Conservation (phyloP, 2,329 filamentous ascomycete genomes). For the Lomentospora prolificans region DNA sequence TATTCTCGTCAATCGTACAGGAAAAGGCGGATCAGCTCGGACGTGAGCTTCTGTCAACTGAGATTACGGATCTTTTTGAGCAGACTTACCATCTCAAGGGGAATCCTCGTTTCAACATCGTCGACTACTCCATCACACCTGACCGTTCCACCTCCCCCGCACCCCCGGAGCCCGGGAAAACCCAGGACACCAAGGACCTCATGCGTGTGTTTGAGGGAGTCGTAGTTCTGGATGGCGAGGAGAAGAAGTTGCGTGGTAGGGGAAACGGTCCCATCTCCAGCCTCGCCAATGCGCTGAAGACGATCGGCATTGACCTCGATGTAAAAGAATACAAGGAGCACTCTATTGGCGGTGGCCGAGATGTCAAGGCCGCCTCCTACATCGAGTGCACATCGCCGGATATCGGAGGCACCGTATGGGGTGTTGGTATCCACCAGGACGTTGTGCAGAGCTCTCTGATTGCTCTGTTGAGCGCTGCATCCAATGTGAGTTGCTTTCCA, state of each 20-base stretch:
- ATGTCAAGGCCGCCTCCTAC: conserved; percentile 90
- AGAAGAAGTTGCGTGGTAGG: conserved; percentile 68
- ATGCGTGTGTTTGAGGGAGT: conserved; percentile 79
- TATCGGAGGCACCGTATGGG: conserved; percentile 69
- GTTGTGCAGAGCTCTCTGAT: conserved; percentile 83
- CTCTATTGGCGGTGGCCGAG: conserved; percentile 47
- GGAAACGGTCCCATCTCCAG: conserved; percentile 89
- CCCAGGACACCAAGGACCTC: conserved; percentile 66
- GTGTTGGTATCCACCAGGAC: conserved; percentile 85
- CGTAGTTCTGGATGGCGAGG: conserved; percentile 68
- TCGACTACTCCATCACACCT: conserved; percentile 85
- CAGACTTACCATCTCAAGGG: conserved; percentile 74
- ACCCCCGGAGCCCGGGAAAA: conserved; percentile 41
- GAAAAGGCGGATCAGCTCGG: conserved; percentile 67
- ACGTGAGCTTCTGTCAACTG: conserved; percentile 71
- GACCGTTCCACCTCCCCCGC: conserved; percentile 32
- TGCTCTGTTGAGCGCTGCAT: conserved; percentile 75
- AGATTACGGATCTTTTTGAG: conserved; percentile 85
- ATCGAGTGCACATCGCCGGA: conserved; percentile 73
- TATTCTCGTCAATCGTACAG: conserved; percentile 84
- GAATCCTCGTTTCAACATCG: conserved; percentile 74
- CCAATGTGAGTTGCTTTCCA: conserved; percentile 55
- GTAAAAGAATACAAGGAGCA: conserved; percentile 20
- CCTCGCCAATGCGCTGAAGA: conserved; percentile 69
- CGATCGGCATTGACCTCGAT: conserved; percentile 76